Percentiles rank a stretch among this genome's conserved stretches.
Evolutionary conservation across 306 rosid species (phyloP).

Genomic region (Fagus sylvatica): DNA sequence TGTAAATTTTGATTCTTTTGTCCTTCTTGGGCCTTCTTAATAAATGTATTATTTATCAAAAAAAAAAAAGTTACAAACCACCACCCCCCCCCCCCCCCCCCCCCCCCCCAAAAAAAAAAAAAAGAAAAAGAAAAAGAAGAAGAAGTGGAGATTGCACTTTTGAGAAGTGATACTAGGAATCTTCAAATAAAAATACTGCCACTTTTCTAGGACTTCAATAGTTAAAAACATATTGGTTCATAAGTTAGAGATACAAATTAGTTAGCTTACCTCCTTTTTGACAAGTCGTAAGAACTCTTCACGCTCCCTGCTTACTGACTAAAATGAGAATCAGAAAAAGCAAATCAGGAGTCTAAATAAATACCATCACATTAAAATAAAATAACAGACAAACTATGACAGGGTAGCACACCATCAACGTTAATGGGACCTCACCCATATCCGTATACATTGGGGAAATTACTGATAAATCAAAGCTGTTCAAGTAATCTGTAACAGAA

Average conservation of each 20-base stretch:
- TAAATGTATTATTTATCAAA: not conserved
- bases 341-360: not conserved
- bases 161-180: not conserved
- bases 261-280: constrained; percentile 71
- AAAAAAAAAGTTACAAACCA: not conserved
- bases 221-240: not conserved
- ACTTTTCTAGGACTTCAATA: not conserved
- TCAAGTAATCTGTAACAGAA: no score
- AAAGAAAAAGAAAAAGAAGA: no score
- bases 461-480: no score
- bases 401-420: no score
- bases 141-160: not conserved
- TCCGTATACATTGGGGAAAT: no score
- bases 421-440: no score
- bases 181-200: not conserved
- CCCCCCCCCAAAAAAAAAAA: no score
- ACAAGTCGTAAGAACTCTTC: constrained; percentile 92
- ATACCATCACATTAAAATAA: no score
- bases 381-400: no score
- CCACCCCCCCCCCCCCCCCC: no score
- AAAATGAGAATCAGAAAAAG: constrained; percentile 28
- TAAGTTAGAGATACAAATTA: constrained; percentile 10
- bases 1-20: no score
- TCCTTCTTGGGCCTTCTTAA: no score
- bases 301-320: constrained; percentile 95